phyloP scores from a whole-genome alignment of 805 yeast genomes.

The Deakozyma indianensis region DNA sequence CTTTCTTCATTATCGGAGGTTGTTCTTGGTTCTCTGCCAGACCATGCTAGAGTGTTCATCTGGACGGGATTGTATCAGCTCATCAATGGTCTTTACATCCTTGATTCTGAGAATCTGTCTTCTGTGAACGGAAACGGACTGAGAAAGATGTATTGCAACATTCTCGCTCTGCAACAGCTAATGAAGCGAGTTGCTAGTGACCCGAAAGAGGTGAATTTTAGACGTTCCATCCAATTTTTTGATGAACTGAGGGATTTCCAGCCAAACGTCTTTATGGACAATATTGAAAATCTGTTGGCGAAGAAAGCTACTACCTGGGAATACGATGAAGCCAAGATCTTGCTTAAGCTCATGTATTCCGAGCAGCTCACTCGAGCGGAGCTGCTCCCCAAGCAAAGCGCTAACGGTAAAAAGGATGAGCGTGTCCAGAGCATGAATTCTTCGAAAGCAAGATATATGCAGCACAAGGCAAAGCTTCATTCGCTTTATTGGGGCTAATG shows the following conservation, averaged over 20 bases:
- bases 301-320: constrained; percentile 24
- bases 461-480: neutral
- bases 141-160: constrained; percentile 42
- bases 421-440: neutral
- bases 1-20: constrained; percentile 32
- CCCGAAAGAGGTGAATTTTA: constrained; percentile 41
- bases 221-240: constrained; percentile 39
- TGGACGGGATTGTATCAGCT: constrained; percentile 36
- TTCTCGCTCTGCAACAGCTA: constrained; percentile 55
- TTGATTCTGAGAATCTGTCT: constrained; percentile 35
- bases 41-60: constrained; percentile 19
- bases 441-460: neutral
- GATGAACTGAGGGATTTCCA: constrained; percentile 33
- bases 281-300: constrained; percentile 14
- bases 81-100: constrained; percentile 37
- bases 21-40: constrained; percentile 21
- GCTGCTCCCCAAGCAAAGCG: neutral
- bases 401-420: neutral
- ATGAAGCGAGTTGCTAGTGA: constrained; percentile 40
- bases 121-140: constrained; percentile 46
- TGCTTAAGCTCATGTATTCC: constrained; percentile 38
- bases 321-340: constrained; percentile 32
- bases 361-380: constrained; percentile 14
- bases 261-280: constrained; percentile 32
- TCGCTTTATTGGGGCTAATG: neutral